These are phyloP conservation scores for Macrolepiota dolichaula DNA, from an alignment of 768 basidiomycete genomes.

Conservation along the genomic window DNA sequence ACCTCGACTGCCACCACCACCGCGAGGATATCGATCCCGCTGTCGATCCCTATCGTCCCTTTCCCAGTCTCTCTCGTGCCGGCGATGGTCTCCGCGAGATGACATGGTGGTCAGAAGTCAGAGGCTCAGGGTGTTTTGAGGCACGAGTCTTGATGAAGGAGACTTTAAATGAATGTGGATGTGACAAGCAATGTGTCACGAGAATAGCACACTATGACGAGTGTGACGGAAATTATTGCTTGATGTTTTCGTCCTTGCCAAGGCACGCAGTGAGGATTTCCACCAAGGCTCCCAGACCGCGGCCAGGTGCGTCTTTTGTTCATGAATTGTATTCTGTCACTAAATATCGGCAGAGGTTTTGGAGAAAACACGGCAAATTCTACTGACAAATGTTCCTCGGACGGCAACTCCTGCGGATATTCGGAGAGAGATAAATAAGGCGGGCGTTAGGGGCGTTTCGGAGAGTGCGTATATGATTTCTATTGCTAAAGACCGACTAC, in stretches of 20 bases:
- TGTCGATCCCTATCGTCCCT: conserved; percentile 47
- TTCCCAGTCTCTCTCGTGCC: conserved; percentile 67
- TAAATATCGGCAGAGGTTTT: conserved; percentile 13
- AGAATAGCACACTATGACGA: neutral
- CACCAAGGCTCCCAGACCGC: neutral
- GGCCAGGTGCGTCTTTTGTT: neutral
- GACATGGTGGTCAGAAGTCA: conserved; percentile 40
- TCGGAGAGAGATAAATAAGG: conserved; percentile 36
- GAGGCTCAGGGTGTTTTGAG: neutral
- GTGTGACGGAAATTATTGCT: neutral
- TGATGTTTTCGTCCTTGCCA: neutral
- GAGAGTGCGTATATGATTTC: conserved; percentile 30
- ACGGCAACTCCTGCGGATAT: conserved; percentile 57
- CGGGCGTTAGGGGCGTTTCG: conserved; percentile 41
- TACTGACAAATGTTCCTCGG: conserved; percentile 45
- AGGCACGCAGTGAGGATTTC: neutral
- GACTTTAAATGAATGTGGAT: neutral
- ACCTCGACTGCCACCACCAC: conserved; percentile 19
- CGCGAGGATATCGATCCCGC: no score
- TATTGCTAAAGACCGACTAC: neutral
- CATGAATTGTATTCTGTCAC: neutral
- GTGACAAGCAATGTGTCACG: conserved; percentile 12
- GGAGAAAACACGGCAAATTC: conserved; percentile 36
- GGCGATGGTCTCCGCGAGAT: conserved; percentile 50
- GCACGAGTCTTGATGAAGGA: neutral